A percentile compares a stretch with the other conserved stretches of the same genome.
phyloP scores from a whole-genome alignment of 306 rosid genomes.

The Lathyrus tuberosus region DNA sequence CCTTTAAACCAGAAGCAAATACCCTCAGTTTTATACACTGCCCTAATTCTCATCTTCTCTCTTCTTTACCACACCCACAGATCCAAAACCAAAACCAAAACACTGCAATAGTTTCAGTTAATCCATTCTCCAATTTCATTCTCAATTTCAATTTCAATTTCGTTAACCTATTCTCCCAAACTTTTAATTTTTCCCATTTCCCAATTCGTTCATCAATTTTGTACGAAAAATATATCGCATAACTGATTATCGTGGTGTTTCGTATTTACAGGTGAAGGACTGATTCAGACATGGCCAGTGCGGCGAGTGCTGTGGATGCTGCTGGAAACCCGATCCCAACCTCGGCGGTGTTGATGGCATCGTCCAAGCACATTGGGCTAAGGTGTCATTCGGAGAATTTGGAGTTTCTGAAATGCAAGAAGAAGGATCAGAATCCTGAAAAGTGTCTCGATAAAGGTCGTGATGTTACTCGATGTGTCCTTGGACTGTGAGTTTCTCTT shows the following conservation, averaged over 20 bases:
- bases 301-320: constrained; percentile 83
- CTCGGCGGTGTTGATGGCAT: constrained; percentile 85
- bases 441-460: constrained; percentile 91
- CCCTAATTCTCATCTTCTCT: constrained; percentile 35
- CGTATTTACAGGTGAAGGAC: constrained; percentile 17
- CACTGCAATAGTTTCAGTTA: constrained; percentile 31
- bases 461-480: constrained; percentile 89
- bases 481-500: constrained; percentile 61
- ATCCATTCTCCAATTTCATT: constrained; percentile 6
- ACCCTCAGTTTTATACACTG: not conserved
- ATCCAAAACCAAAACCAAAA: not conserved
- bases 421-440: constrained; percentile 87
- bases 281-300: constrained; percentile 64
- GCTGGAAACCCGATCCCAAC: constrained; percentile 92
- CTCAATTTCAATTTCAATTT: not conserved
- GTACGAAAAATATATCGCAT: constrained; percentile 16
- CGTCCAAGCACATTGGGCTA: constrained; percentile 79
- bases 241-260: not conserved
- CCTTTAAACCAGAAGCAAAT: not conserved
- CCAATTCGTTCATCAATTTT: not conserved
- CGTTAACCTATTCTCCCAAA: not conserved
- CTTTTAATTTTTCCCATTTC: no score
- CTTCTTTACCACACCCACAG: not conserved
- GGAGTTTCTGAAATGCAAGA: constrained; percentile 89
- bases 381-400: constrained; percentile 79